Percentiles rank a stretch among this genome's conserved stretches.
Evolutionary conservation across 306 rosid species (phyloP).

Genomic region (Gleditsia sinensis): DNA sequence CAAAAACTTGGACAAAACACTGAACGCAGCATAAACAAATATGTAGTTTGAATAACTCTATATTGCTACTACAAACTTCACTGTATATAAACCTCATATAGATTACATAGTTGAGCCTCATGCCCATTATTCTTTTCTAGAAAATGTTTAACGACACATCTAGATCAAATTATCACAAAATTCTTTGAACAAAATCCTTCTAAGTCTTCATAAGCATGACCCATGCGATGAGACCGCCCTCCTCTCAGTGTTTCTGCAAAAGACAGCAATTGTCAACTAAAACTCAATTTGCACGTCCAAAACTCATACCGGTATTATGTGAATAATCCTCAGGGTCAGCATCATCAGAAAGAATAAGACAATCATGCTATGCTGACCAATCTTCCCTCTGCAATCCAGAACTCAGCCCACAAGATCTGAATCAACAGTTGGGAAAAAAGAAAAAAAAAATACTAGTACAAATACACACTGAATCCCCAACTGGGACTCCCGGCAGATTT

Average conservation of each 20-base stretch:
- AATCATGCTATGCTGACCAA: no score
- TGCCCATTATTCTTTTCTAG: constrained; percentile 35
- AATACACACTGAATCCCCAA: not conserved
- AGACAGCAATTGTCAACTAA: constrained; percentile 23
- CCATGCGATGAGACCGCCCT: constrained; percentile 18
- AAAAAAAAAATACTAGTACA: not conserved
- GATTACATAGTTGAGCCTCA: constrained; percentile 39
- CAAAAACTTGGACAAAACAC: not conserved
- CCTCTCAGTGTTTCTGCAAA: constrained; percentile 48
- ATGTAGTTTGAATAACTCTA: constrained; percentile 37
- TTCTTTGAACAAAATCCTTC: constrained; percentile 29
- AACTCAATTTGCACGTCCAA: constrained; percentile 8
- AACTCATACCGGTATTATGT: not conserved
- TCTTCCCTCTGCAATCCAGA: not conserved
- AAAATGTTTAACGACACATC: constrained; percentile 28
- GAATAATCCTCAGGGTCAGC: not conserved
- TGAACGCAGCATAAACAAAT: constrained; percentile 33
- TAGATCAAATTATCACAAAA: constrained; percentile 37
- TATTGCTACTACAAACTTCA: constrained; percentile 41
- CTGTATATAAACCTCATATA: constrained; percentile 14
- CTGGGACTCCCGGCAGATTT: not conserved
- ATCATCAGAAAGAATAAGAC: constrained; percentile 19
- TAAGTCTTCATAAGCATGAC: constrained; percentile 38
- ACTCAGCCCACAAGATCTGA: not conserved
- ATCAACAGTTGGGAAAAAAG: not conserved